Conservation (phyloP, 2,329 filamentous ascomycete species). For the Fusarium luffae region DNA sequence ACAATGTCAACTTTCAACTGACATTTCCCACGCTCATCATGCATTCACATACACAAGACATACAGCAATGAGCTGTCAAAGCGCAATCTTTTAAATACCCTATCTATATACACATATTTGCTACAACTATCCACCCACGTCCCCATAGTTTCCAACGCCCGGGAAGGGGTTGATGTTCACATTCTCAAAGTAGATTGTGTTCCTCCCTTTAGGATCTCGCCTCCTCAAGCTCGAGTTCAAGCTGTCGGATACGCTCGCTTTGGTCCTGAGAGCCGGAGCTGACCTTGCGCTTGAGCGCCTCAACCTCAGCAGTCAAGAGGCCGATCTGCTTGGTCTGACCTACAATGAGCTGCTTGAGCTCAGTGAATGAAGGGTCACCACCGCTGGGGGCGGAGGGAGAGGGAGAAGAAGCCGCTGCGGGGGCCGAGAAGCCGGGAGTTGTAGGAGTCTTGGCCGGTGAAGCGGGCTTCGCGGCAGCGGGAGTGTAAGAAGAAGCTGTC, state of each 20-base stretch:
- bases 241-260: conserved; percentile 73
- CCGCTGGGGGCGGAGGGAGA: conserved; percentile 49
- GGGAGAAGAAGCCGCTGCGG: conserved; percentile 45
- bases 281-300: conserved; percentile 82
- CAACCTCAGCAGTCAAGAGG: conserved; percentile 77
- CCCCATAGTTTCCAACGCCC: conserved; percentile 22
- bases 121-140: conserved; percentile 34
- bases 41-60: background rate
- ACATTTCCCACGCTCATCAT: background rate
- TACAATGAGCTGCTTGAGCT: conserved; percentile 83
- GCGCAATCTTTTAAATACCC: conserved; percentile 43
- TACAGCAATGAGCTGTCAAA: conserved; percentile 27
- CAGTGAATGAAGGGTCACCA: conserved; percentile 73
- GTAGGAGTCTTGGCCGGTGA: conserved; percentile 49
- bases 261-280: conserved; percentile 67
- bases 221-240: conserved; percentile 75
- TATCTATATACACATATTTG: conserved; percentile 45
- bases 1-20: background rate
- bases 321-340: conserved; percentile 81
- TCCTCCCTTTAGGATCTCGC: conserved; percentile 62
- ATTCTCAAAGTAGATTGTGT: background rate
- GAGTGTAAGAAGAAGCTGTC: conserved; percentile 36
- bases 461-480: conserved; percentile 47
- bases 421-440: conserved; percentile 45
- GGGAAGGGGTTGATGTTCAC: conserved; percentile 7